These are phyloP conservation scores for Sporothrix phasma DNA, from an alignment of 2,329 filamentous ascomycete genomes.

Conservation along the genomic window DNA sequence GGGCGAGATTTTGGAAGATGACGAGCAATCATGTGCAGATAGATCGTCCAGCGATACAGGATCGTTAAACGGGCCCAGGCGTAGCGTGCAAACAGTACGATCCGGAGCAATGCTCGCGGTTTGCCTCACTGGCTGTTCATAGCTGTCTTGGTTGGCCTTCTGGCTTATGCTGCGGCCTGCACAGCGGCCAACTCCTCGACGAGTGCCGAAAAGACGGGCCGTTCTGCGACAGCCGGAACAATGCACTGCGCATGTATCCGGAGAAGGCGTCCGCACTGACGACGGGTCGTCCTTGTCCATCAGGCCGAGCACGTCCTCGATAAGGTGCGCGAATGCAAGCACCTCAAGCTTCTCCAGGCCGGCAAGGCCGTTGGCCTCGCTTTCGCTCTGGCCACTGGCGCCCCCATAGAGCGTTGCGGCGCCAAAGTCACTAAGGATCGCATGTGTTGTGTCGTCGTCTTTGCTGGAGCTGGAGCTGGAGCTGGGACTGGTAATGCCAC, in stretches of 20 bases:
- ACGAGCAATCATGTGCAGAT: not conserved
- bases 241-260: conserved; percentile 25
- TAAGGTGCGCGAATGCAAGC: conserved; percentile 37
- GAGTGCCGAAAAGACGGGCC: conserved; percentile 28
- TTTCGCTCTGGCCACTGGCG: conserved; percentile 16
- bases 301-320: conserved; percentile 35
- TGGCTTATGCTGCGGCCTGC: not conserved
- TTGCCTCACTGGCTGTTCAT: not conserved
- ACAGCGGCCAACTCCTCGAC: conserved; percentile 17
- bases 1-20: not conserved
- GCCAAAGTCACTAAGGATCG: conserved; percentile 38
- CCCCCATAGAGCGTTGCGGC: conserved; percentile 36
- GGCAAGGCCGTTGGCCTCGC: conserved; percentile 9
- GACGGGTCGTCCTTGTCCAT: conserved; percentile 14
- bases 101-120: too few species aligned
- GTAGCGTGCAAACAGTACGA: not conserved
- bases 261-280: conserved; percentile 20
- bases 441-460: conserved; percentile 23
- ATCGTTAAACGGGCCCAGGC: not conserved
- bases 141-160: not conserved
- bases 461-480: not conserved
- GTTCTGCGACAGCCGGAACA: conserved; percentile 19
- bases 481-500: not conserved
- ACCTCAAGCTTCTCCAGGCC: conserved; percentile 36
- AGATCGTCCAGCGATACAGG: too few species aligned